Evolutionary conservation across 768 basidiomycete species (phyloP).

Genomic region (Filobasidium floriforme): DNA sequence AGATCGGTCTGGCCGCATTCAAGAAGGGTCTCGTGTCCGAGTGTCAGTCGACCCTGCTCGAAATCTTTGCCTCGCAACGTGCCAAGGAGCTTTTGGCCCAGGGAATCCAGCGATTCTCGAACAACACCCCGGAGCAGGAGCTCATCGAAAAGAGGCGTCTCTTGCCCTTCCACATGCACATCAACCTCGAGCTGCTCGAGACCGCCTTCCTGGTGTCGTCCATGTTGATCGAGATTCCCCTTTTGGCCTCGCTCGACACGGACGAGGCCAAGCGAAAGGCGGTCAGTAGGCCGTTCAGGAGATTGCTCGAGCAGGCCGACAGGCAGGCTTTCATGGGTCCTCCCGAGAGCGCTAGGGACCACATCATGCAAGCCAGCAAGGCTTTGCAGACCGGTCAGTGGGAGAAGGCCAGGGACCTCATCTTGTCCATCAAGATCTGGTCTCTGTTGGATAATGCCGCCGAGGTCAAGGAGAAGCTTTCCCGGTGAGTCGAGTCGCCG

Average conservation of each 20-base stretch:
- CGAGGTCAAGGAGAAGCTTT: slow-evolving; percentile 87
- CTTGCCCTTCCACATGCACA: slow-evolving; percentile 98
- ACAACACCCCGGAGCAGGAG: slow-evolving; percentile 82
- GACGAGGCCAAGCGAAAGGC: slow-evolving; percentile 88
- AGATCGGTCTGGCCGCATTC: slow-evolving; percentile 95
- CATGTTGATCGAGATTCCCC: slow-evolving; percentile 95
- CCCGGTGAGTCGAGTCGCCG: slow-evolving; percentile 57
- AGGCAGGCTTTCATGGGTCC: slow-evolving; percentile 96
- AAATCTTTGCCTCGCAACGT: slow-evolving; percentile 91
- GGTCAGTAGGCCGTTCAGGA: slow-evolving; percentile 93
- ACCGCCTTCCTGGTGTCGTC: slow-evolving; percentile 96
- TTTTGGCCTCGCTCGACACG: slow-evolving; percentile 86
- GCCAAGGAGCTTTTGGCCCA: slow-evolving; percentile 97
- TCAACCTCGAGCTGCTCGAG: slow-evolving; percentile 94
- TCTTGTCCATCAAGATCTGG: slow-evolving; percentile 97
- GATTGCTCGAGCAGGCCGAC: slow-evolving; percentile 91
- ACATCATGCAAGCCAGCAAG: slow-evolving; percentile 98
- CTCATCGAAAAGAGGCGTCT: slow-evolving; percentile 91
- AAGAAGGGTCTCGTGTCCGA: slow-evolving; percentile 89
- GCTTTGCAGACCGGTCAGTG: slow-evolving; percentile 94
- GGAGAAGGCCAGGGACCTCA: slow-evolving; percentile 87
- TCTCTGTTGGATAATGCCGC: slow-evolving; percentile 83
- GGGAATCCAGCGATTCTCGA: slow-evolving; percentile 78
- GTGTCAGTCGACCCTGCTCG: slow-evolving; percentile 81
- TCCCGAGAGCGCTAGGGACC: slow-evolving; percentile 96